Conservation (phyloP, 1,284 basidiomycete genomes). For the Inonotus obliquus region DNA sequence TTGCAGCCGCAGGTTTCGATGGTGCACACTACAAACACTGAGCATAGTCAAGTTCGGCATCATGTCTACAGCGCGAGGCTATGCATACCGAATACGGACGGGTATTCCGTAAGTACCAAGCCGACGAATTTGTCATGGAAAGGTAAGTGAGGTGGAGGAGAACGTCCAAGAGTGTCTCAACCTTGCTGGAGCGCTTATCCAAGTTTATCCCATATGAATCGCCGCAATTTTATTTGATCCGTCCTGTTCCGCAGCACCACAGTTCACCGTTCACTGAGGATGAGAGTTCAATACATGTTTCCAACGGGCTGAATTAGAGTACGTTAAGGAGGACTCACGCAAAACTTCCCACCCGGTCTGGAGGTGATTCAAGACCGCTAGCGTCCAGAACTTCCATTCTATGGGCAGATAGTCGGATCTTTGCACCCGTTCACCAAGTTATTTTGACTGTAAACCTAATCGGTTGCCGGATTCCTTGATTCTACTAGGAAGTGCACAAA, state of each 20-base stretch:
- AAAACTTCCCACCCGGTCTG: not conserved
- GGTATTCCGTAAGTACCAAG: too few relatives aligned
- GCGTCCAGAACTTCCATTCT: not conserved
- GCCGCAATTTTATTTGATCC: not conserved
- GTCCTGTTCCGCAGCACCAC: too few relatives aligned
- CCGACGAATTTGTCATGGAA: too few relatives aligned
- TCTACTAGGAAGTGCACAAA: too few relatives aligned
- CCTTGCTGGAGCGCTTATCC: not conserved
- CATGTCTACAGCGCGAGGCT: too few relatives aligned
- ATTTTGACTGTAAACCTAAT: not conserved
- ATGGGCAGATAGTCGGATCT: not conserved
- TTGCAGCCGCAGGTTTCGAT: too few relatives aligned
- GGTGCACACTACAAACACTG: too few relatives aligned
- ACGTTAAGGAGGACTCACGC: not conserved
- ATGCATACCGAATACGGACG: too few relatives aligned
- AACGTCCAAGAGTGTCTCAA: not conserved
- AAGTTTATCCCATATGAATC: not conserved
- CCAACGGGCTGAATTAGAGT: not conserved
- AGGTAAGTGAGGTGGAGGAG: not conserved
- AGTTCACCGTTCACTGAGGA: too few relatives aligned
- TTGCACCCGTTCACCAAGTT: not conserved
- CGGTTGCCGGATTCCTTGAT: too few relatives aligned
- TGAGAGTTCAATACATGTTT: not conserved
- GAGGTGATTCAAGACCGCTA: not conserved
- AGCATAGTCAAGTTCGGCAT: too few relatives aligned